Conservation (phyloP, 345 rosid species). For the Xanthoceras sorbifolium region DNA sequence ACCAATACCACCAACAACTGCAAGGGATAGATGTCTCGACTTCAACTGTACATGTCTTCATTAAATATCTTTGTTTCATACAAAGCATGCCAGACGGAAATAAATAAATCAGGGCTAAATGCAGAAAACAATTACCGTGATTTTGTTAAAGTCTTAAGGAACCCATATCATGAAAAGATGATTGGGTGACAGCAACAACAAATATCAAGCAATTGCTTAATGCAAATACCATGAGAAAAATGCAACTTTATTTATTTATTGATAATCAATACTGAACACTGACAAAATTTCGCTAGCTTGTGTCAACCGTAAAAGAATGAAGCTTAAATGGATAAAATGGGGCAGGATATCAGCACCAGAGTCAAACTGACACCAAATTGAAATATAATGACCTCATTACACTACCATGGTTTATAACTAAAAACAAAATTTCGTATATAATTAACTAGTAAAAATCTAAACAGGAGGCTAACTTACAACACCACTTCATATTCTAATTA, state of each 20-base stretch:
- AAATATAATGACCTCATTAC: background rate
- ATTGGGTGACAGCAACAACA: background rate
- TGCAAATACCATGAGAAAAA: background rate
- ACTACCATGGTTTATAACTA: background rate
- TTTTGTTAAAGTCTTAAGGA: background rate
- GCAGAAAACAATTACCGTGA: background rate
- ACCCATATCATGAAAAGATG: background rate
- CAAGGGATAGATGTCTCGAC: background rate
- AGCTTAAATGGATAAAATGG: background rate
- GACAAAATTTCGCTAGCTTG: background rate
- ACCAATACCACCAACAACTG: background rate
- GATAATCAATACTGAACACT: background rate
- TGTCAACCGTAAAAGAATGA: background rate
- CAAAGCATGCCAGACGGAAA: background rate
- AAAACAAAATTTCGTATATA: no score
- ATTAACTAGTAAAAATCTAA: background rate
- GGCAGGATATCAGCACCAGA: background rate
- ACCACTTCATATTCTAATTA: no score
- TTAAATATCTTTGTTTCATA: no score
- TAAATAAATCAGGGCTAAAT: background rate
- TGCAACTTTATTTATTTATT: background rate
- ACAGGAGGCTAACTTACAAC: background rate
- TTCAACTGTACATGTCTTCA: no score
- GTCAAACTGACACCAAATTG: background rate
- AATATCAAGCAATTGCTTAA: background rate